Base-by-base conservation (phyloP, 2,329 filamentous ascomycete species). In the Chaetomium strumarium region DNA sequence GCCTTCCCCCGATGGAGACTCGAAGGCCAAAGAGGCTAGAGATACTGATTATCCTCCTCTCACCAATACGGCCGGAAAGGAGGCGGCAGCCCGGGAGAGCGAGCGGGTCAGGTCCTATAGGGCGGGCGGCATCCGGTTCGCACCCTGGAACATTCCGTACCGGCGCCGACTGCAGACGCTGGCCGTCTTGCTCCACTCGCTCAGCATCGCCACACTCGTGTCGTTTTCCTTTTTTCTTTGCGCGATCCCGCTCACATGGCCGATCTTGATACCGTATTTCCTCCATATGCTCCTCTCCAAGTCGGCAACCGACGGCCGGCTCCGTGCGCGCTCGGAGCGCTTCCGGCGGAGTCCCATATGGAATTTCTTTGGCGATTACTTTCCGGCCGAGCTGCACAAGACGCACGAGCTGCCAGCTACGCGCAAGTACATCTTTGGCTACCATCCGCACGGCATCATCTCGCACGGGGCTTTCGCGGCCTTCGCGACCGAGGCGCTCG, bases 401-500 rank as follows among this genome's bases (percentile, higher is more conserved):
- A 93, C 89, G 4, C 80, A 86, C 59, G 78, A 85, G 52, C 80
- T 99, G 7, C 80, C 87, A 19, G 80, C 90, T 0, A 90, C 86
- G 1, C 79, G 90, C 57, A 96, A 95, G 70, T 99, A 97, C 72
- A 90, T 99, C 58, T 90, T 99, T 63, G 92, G 92, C 41, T 97
- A 97, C 68, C 93, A 97, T 64, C 93, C 93, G 0, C 93, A 99
- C 66, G 92, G 93, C 20, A 97, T 99, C 68, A 96, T 99, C 64
- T 93, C 88, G 5, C 90, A 96, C 63, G 93, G 92, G n/a, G 92
- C 91, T 0, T 96, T 92, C 72, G 88, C 84, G 5, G 88, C 91
- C 5, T 97, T 97, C 65, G 88, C 79, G 4, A 97, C 92, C 0
- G 91, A 96, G 62, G 90, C 90, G 0, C 77, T 96, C 0, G 90